phyloP scores from a whole-genome alignment of 805 yeast genomes.

The Starmera dryadoides region DNA sequence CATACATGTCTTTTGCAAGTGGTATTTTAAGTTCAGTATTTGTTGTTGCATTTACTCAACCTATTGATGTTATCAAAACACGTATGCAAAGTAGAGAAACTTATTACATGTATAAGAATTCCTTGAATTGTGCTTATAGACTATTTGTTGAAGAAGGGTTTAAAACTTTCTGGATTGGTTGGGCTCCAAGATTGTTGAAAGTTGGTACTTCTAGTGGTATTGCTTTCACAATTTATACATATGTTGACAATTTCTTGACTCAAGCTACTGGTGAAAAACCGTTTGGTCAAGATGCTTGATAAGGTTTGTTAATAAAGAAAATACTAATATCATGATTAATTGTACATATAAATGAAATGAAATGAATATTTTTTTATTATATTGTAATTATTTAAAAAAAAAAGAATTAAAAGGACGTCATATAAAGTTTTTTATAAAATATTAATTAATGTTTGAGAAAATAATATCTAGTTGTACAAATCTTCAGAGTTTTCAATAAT shows the following conservation, averaged over 20 bases:
- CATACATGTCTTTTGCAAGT: conserved; percentile 27
- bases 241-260: conserved; percentile 40
- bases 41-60: conserved; percentile 77
- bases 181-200: conserved; percentile 62
- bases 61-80: conserved; percentile 81
- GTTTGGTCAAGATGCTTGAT: conserved; percentile 24
- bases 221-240: conserved; percentile 55
- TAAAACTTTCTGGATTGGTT: conserved; percentile 47
- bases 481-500: conserved; percentile 38
- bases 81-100: conserved; percentile 77
- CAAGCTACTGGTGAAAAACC: conserved; percentile 30
- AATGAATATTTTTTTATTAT: too few species aligned
- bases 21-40: conserved; percentile 65
- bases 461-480: conserved; percentile 23
- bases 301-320: too few species aligned
- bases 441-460: neutral
- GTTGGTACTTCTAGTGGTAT: conserved; percentile 68
- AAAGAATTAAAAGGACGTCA: too few species aligned
- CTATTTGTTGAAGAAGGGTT: conserved; percentile 41
- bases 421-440: too few species aligned
- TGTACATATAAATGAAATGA: too few species aligned
- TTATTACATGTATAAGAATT: conserved; percentile 48
- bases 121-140: conserved; percentile 47
- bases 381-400: too few species aligned
- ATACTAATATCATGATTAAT: too few species aligned